A percentile compares a stretch with the other conserved stretches of the same genome.
Conservation (phyloP, 805 yeast species). For the Lipomyces lipofer region DNA sequence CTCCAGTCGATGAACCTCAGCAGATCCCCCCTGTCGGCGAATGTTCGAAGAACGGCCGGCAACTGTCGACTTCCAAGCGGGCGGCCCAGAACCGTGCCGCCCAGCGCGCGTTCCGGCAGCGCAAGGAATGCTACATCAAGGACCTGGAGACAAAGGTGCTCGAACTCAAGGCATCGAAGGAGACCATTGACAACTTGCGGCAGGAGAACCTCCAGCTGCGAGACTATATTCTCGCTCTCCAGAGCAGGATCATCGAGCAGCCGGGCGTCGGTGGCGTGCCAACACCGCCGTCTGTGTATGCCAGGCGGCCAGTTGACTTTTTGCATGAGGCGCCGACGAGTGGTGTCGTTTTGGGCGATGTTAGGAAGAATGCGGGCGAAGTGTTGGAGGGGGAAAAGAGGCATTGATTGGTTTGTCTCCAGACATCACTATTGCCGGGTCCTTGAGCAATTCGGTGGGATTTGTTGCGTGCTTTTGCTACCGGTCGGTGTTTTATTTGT, state of each 20-base stretch:
- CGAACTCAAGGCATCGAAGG: constrained; percentile 61
- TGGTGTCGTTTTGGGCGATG: constrained; percentile 7
- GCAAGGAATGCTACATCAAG: constrained; percentile 78
- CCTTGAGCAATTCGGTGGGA: too few species aligned
- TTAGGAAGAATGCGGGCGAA: constrained; percentile 8
- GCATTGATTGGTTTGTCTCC: too few species aligned
- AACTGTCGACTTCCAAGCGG: constrained; percentile 67
- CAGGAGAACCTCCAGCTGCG: constrained; percentile 70
- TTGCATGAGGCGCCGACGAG: constrained; percentile 12
- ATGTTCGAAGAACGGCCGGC: constrained; percentile 40
- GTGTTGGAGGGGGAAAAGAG: constrained; percentile 3
- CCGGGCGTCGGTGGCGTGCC: constrained; percentile 44
- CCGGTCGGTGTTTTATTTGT: too few species aligned
- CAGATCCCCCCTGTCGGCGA: constrained; percentile 28
- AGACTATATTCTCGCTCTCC: constrained; percentile 69
- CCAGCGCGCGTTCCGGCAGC: constrained; percentile 84
- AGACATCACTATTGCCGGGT: too few species aligned
- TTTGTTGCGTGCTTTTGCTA: too few species aligned
- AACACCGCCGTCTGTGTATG: constrained; percentile 44
- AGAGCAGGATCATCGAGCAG: constrained; percentile 62
- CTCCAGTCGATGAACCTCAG: too few species aligned
- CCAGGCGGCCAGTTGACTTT: constrained; percentile 25
- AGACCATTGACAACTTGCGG: constrained; percentile 64
- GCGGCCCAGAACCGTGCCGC: constrained; percentile 93
- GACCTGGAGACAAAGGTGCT: constrained; percentile 72